Percentiles rank a stretch among this genome's conserved stretches.
Conservation (phyloP, 345 rosid genomes). For the Populus ilicifolia region DNA sequence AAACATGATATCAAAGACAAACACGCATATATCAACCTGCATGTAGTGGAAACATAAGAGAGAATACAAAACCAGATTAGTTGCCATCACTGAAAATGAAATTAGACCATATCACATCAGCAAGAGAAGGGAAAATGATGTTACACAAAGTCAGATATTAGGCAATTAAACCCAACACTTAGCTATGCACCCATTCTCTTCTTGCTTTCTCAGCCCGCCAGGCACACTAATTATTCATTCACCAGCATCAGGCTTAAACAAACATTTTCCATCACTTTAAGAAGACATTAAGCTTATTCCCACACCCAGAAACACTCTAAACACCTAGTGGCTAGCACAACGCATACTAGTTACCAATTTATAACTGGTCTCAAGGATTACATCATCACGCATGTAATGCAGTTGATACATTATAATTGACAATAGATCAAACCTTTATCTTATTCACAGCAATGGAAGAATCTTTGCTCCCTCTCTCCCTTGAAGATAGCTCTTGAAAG, state of each 20-base stretch:
- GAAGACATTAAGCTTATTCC: neutral
- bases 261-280: neutral
- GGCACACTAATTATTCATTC: neutral
- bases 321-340: neutral
- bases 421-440: conserved; percentile 53
- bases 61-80: conserved; percentile 5
- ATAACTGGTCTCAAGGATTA: neutral
- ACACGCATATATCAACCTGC: conserved; percentile 81
- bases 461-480: conserved; percentile 81
- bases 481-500: conserved; percentile 85
- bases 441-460: conserved; percentile 45
- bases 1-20: conserved; percentile 85
- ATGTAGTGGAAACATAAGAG: conserved; percentile 19
- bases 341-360: neutral
- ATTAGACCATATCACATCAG: neutral
- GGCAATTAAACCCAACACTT: neutral
- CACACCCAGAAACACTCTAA: neutral
- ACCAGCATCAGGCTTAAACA: neutral
- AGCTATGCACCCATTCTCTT: neutral
- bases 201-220: neutral
- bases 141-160: neutral
- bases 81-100: neutral
- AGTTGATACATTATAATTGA: neutral
- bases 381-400: neutral
- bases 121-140: neutral